These are phyloP conservation scores for Mortierella alpina DNA, from an alignment of 192 early-diverging fungal species.

Conservation along the genomic window DNA sequence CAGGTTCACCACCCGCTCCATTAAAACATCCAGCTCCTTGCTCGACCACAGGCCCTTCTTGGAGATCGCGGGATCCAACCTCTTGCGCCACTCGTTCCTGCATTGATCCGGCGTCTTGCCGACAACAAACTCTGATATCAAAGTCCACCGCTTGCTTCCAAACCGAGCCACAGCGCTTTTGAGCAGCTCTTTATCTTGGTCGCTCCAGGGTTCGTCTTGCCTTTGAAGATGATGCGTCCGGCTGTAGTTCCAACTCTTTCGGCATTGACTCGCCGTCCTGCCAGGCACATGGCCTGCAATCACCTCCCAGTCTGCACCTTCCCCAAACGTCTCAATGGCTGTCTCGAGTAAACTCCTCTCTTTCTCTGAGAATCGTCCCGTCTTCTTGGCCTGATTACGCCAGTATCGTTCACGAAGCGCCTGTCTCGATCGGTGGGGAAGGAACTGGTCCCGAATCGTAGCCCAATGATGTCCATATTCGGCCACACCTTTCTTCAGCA, in stretches of 20 bases:
- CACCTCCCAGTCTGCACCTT: slow-evolving; percentile 28
- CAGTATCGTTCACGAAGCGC: slow-evolving; percentile 36
- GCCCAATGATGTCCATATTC: slow-evolving; percentile 28
- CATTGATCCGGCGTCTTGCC: slow-evolving; percentile 42
- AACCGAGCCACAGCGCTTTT: slow-evolving; percentile 26
- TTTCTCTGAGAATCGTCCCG: slow-evolving; percentile 24
- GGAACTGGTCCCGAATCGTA: slow-evolving; percentile 16
- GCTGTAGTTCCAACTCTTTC: slow-evolving; percentile 34
- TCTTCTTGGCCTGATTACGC: slow-evolving; percentile 36
- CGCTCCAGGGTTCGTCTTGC: slow-evolving; percentile 41
- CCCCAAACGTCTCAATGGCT: slow-evolving; percentile 38
- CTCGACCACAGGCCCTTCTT: slow-evolving; percentile 19
- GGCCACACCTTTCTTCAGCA: slow-evolving; percentile 22
- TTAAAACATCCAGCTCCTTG: slow-evolving; percentile 24
- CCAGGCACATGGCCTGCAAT: slow-evolving; percentile 45
- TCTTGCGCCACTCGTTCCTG: slow-evolving; percentile 27
- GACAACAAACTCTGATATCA: slow-evolving; percentile 42
- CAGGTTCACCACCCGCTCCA: slow-evolving; percentile 20
- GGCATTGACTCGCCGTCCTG: slow-evolving; percentile 35
- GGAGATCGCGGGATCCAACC: slow-evolving; percentile 10
- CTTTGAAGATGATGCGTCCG: slow-evolving; percentile 31
- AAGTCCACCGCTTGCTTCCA: slow-evolving; percentile 21
- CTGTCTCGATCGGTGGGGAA: slow-evolving; percentile 36
- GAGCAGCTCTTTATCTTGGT: slow-evolving; percentile 26
- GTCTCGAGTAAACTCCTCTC: slow-evolving; percentile 32